Conservation (phyloP, 805 yeast genomes). For the Lachancea nothofagi region DNA sequence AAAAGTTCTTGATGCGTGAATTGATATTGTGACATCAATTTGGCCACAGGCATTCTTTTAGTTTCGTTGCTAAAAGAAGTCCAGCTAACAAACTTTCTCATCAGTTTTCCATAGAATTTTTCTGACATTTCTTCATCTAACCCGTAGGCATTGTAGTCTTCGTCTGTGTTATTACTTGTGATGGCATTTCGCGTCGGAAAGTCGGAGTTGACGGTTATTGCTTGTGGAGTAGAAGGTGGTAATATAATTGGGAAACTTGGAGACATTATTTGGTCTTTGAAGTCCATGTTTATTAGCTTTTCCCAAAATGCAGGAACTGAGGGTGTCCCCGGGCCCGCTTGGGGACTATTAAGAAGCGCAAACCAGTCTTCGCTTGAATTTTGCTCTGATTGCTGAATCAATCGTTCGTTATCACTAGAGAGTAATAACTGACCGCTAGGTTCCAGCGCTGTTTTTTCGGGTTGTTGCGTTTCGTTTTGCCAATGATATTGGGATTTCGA, state of each 20-base stretch:
- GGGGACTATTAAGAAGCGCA: neutral
- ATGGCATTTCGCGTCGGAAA: conserved; percentile 3
- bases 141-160: conserved; percentile 10
- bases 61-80: conserved; percentile 1
- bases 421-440: too few relatives aligned
- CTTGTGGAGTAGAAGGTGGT: conserved; percentile 1
- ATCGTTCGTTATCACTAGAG: neutral
- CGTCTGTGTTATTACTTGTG: conserved; percentile 5
- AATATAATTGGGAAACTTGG: conserved; percentile 3
- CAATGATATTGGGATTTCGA: neutral
- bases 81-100: conserved; percentile 11
- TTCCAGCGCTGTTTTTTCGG: too few relatives aligned
- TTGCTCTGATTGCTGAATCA: neutral
- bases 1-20: conserved; percentile 14
- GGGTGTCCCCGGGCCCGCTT: neutral
- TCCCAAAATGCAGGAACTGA: conserved; percentile 3
- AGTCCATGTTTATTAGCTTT: conserved; percentile 2
- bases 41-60: conserved; percentile 3
- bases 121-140: conserved; percentile 12
- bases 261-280: conserved; percentile 1
- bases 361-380: neutral
- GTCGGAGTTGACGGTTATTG: neutral
- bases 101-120: conserved; percentile 6
- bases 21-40: conserved; percentile 5
- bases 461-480: neutral